Base-by-base conservation (phyloP, 1,139 yeast genomes). In the Pichia sp. region DNA sequence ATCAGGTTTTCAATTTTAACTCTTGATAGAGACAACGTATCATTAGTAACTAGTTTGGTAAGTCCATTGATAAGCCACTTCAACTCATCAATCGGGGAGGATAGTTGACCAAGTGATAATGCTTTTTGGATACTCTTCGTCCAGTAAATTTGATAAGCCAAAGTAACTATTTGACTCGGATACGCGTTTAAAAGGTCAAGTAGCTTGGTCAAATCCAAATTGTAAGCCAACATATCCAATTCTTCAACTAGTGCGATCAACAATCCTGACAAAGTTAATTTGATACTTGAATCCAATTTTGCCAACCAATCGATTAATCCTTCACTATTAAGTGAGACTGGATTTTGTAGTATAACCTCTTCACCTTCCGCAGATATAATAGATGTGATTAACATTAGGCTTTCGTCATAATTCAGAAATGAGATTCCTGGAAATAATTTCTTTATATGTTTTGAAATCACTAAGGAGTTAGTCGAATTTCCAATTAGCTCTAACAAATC, bases 401-500 rank as follows among this genome's bases (percentile, higher is more conserved):
- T 53, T 0, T 67, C 61, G 40, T 79, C 78, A 55, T 73, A 75
- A 0, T 71, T 64, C 1, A 89, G 63, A 3, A 74, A 68, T 0
- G 77, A 64, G 9, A 90, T 74, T 1, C 95, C 95, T 3, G 83
- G 70, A 67, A 87, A 91, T 83, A 93, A 79, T 64, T 88, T 89
- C 52, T 75, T 75, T 54, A 90, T 70, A 64, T 87, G 95, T 58
- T 75, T 77, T 33, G 85, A 84, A 3, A 85, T 73, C 8, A 79
- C 68, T 0, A 60, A 58, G 4, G 81, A 68, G 61, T 85, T 80
- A 8, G 70, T 71, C 0, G 84, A 75, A 56, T 84, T 78, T 4
- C 97, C 97, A 54, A 93, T 79, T 45, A 93, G 79, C 60, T 90
- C 96, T 43, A 93, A 72, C 44, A 93, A 73, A 66, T 92, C 97